phyloP scores from a whole-genome alignment of 2,329 filamentous ascomycete genomes.

The Neonectria hederae region DNA sequence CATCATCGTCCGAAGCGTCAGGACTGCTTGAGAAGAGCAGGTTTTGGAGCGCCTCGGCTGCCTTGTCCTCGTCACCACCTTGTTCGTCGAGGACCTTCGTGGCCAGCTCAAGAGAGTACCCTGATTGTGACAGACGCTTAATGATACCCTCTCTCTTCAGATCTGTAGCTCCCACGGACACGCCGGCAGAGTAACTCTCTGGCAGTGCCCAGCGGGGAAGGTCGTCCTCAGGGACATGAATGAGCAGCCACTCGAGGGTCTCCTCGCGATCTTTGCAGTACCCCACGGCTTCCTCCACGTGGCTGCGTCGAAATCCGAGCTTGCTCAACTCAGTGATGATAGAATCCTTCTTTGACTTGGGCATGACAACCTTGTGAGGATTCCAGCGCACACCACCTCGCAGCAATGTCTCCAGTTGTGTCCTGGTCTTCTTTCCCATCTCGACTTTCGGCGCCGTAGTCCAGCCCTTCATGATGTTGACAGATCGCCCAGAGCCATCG shows the following conservation, averaged over 20 bases:
- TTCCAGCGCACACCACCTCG: constrained; percentile 88
- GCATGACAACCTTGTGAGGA: constrained; percentile 75
- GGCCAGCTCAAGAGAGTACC: constrained; percentile 87
- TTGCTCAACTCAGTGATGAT: constrained; percentile 78
- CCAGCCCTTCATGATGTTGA: constrained; percentile 77
- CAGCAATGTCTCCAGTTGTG: constrained; percentile 81
- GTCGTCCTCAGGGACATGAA: constrained; percentile 97
- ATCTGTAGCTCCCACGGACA: constrained; percentile 85
- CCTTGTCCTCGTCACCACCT: constrained; percentile 75
- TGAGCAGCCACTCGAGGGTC: constrained; percentile 92
- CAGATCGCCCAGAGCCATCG: constrained; percentile 44
- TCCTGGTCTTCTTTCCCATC: constrained; percentile 84
- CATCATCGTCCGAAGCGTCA: constrained; percentile 41
- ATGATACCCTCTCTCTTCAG: constrained; percentile 83
- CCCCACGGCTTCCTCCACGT: constrained; percentile 86
- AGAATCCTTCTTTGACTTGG: constrained; percentile 61
- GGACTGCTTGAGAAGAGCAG: constrained; percentile 44
- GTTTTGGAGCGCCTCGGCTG: constrained; percentile 82
- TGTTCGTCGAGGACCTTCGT: constrained; percentile 77
- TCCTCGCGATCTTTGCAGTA: constrained; percentile 94
- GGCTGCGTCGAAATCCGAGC: constrained; percentile 89
- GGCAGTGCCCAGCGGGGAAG: constrained; percentile 92
- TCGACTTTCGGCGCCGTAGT: constrained; percentile 88
- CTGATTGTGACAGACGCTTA: constrained; percentile 81
- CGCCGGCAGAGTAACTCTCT: constrained; percentile 89